Evolutionary conservation across 2,329 filamentous ascomycete species (phyloP).

Genomic region (Camillea tinctor): DNA sequence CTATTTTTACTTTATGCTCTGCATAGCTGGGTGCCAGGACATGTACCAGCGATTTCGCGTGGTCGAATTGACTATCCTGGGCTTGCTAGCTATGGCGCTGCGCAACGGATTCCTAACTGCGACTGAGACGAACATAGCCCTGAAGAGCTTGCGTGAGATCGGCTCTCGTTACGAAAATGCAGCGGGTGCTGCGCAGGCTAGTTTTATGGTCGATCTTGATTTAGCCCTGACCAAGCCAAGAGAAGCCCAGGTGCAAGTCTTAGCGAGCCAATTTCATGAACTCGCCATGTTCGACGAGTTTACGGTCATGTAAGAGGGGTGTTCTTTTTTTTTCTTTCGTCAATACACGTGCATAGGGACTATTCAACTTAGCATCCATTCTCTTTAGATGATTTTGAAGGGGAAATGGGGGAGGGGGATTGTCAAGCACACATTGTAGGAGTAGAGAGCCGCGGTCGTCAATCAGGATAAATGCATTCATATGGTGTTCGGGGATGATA

Average conservation of each 20-base stretch:
- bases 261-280: conserved; percentile 19
- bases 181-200: conserved; percentile 12
- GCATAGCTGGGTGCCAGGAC: conserved; percentile 26
- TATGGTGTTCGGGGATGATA: background rate
- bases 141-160: conserved; percentile 15
- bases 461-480: background rate
- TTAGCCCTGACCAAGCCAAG: conserved; percentile 18
- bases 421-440: background rate
- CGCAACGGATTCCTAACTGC: conserved; percentile 18
- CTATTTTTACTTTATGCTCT: conserved; percentile 29
- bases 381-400: background rate
- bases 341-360: background rate
- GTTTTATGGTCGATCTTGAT: conserved; percentile 21
- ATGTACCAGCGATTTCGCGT: conserved; percentile 26
- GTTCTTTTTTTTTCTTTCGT: no score
- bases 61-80: conserved; percentile 23
- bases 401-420: background rate
- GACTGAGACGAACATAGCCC: conserved; percentile 12
- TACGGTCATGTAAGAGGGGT: conserved; percentile 3
- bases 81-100: conserved; percentile 27
- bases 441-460: background rate
- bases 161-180: conserved; percentile 11
- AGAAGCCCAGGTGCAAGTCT: conserved; percentile 16
- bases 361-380: background rate
- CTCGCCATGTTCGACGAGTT: conserved; percentile 19